Evolutionary conservation across 768 basidiomycete species (phyloP).

Genomic region (Thelephora aurantiotincta): DNA sequence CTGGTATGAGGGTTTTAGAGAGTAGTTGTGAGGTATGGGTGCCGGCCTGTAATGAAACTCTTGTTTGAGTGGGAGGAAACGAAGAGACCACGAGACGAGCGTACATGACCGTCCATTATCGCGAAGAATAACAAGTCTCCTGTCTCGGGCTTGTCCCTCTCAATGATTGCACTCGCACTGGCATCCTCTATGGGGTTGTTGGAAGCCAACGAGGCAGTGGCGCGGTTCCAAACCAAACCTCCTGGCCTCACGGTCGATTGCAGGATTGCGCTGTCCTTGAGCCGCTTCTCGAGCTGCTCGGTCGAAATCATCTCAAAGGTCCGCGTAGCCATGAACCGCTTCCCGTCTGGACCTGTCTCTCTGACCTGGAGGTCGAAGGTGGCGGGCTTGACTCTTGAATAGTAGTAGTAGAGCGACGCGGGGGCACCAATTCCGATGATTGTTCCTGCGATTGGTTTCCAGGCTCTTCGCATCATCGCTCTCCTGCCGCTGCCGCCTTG

Average conservation of each 20-base stretch:
- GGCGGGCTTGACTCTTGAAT: constrained; percentile 16
- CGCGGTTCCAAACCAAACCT: constrained; percentile 57
- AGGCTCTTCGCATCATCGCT: constrained; percentile 46
- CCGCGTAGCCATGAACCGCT: constrained; percentile 35
- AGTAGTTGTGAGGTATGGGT: constrained; percentile 74
- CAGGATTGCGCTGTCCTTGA: constrained; percentile 37
- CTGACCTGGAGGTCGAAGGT: constrained; percentile 49
- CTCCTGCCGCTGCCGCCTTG: constrained; percentile 3
- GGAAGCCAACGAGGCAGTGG: constrained; percentile 66
- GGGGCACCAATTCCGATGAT: constrained; percentile 41
- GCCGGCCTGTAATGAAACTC: constrained; percentile 28
- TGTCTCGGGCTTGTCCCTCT: constrained; percentile 45
- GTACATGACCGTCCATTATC: constrained; percentile 75
- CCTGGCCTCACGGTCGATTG: constrained; percentile 33
- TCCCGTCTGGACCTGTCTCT: constrained; percentile 44
- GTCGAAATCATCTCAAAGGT: constrained; percentile 43
- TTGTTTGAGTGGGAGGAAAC: too few relatives aligned
- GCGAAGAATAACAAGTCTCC: constrained; percentile 75
- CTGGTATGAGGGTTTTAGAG: constrained; percentile 71
- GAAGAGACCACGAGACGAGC: too few relatives aligned
- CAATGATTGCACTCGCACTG: constrained; percentile 52
- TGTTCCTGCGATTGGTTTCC: constrained; percentile 51
- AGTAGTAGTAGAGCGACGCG: constrained; percentile 44
- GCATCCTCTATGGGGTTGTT: constrained; percentile 93
- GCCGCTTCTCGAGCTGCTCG: constrained; percentile 37